phyloP scores from a whole-genome alignment of 108 stramenopile genomes.

The Hondaea fermentalgiana region DNA sequence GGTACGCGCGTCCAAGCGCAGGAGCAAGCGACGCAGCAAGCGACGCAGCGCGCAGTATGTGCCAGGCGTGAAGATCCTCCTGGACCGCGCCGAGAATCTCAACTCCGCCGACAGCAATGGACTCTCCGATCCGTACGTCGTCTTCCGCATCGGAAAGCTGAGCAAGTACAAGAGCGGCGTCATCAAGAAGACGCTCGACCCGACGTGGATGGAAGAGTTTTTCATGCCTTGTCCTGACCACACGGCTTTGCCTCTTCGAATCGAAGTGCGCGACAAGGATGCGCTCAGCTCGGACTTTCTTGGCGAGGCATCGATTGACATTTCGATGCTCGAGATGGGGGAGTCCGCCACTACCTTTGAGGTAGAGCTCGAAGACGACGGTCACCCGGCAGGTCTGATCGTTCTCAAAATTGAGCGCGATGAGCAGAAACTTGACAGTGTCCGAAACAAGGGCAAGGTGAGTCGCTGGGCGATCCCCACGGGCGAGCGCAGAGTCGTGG shows the following conservation, averaged over 20 bases:
- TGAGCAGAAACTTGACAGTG: background rate
- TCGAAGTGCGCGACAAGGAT: constrained; percentile 11
- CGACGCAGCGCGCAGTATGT: background rate
- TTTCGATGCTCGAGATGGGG: background rate
- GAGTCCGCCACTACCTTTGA: background rate
- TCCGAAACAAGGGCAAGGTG: background rate
- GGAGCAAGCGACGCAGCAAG: background rate
- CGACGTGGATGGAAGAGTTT: background rate
- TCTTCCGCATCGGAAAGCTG: background rate
- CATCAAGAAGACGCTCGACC: background rate
- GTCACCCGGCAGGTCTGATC: background rate
- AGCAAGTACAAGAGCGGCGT: background rate
- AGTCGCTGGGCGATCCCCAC: background rate
- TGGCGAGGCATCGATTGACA: background rate
- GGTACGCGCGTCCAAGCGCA: no score
- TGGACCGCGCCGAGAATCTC: background rate
- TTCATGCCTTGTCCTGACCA: background rate
- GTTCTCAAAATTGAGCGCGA: background rate
- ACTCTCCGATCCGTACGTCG: background rate
- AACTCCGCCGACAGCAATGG: constrained; percentile 1
- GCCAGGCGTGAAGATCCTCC: background rate
- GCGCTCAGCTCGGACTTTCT: background rate
- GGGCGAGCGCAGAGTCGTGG: background rate
- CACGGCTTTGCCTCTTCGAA: background rate
- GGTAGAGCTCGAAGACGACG: background rate